Percentiles rank a stretch among this genome's conserved stretches.
phyloP scores from a whole-genome alignment of 305 asterid species.

The Ajuga reptans region DNA sequence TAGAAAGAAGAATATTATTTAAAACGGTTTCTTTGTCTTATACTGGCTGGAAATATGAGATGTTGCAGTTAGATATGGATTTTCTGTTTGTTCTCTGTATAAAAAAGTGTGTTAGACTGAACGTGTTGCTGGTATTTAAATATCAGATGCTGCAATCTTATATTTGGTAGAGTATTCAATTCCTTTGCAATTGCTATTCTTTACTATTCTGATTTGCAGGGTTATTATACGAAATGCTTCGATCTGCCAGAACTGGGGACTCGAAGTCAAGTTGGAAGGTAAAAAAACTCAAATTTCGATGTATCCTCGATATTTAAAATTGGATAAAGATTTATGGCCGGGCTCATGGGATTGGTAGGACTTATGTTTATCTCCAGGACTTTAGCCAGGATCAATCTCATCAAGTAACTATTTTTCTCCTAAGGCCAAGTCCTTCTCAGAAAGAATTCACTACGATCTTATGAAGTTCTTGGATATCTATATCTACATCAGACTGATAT shows the following conservation, averaged over 20 bases:
- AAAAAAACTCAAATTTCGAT: conserved; percentile 15
- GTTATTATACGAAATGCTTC: conserved; percentile 85
- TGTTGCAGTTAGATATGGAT: background rate
- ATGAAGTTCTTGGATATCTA: background rate
- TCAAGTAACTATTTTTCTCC: background rate
- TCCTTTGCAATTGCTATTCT: conserved; percentile 15
- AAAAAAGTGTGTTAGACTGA: background rate
- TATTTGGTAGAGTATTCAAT: background rate
- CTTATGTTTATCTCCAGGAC: conserved; percentile 2
- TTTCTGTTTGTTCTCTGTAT: conserved; percentile 8
- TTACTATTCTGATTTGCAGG: conserved; percentile 45
- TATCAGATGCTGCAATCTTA: background rate
- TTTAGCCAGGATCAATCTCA: background rate
- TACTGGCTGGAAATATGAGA: background rate
- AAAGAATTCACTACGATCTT: background rate
- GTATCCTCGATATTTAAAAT: conserved; percentile 8
- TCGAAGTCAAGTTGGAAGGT: conserved; percentile 97
- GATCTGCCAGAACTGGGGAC: conserved; percentile 85
- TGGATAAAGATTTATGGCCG: conserved; percentile 6
- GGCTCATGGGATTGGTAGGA: conserved; percentile 15
- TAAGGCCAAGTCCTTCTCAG: background rate
- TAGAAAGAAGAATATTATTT: too few relatives aligned
- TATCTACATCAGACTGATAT: background rate
- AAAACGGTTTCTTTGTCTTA: conserved; percentile 1
- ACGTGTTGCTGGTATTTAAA: background rate